Evolutionary conservation across 1,139 yeast genomes (phyloP).

Genomic region (Debaryomyces sp.): DNA sequence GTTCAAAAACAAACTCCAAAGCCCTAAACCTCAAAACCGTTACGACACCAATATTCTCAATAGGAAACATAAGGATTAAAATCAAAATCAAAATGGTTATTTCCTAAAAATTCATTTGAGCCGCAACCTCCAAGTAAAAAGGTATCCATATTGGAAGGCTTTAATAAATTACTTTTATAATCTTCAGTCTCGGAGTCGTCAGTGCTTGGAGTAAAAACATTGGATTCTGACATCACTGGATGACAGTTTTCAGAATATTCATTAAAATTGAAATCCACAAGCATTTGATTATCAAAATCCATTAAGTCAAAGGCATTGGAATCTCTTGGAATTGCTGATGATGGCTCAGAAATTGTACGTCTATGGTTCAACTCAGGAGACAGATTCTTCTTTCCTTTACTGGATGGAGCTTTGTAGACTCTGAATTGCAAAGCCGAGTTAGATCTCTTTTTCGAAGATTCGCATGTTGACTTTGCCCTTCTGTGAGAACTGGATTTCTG

Average conservation of each 20-base stretch:
- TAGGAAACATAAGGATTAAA: conserved; percentile 33
- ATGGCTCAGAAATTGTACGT: conserved; percentile 28
- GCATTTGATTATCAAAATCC: conserved; percentile 33
- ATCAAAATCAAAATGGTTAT: conserved; percentile 34
- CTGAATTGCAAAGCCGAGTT: conserved; percentile 40
- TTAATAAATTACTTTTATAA: conserved; percentile 15
- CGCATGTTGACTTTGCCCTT: conserved; percentile 25
- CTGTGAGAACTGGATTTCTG: conserved; percentile 6
- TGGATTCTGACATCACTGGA: conserved; percentile 6
- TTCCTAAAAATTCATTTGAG: conserved; percentile 26
- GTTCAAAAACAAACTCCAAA: neutral
- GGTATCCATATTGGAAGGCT: conserved; percentile 19
- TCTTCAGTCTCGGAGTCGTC: conserved; percentile 26
- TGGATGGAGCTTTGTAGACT: conserved; percentile 29
- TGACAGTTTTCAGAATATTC: conserved; percentile 1
- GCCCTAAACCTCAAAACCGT: neutral
- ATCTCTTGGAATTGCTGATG: conserved; percentile 8
- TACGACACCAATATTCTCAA: conserved; percentile 12
- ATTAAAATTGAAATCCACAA: conserved; percentile 14
- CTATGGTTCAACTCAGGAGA: conserved; percentile 24
- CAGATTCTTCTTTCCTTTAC: conserved; percentile 21
- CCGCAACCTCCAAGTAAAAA: conserved; percentile 20
- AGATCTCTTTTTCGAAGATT: conserved; percentile 25
- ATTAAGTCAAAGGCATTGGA: conserved; percentile 32
- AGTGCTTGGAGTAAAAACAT: conserved; percentile 25